phyloP scores from a whole-genome alignment of 352 stramenopile genomes.

The Phytophthora ohioensis region DNA sequence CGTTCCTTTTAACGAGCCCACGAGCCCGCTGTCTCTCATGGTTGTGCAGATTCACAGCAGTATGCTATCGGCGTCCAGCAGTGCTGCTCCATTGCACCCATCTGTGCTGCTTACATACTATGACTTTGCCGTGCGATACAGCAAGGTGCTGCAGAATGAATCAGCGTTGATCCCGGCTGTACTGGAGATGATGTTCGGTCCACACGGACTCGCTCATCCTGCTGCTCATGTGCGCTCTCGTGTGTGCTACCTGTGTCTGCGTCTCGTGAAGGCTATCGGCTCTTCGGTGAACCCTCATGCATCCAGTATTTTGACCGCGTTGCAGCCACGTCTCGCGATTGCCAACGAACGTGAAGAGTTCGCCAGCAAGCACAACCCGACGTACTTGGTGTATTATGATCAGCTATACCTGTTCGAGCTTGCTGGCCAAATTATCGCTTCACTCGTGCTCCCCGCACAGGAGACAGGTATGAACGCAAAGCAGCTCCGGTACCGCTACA shows the following conservation, averaged over 20 bases:
- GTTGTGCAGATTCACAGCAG: slow-evolving; percentile 73
- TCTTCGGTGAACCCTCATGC: slow-evolving; percentile 78
- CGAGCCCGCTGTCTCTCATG: slow-evolving; percentile 73
- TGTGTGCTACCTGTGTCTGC: slow-evolving; percentile 86
- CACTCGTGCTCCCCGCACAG: slow-evolving; percentile 42
- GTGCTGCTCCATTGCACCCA: slow-evolving; percentile 42
- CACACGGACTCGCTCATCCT: slow-evolving; percentile 71
- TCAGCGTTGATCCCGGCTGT: slow-evolving; percentile 68
- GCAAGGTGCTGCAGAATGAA: slow-evolving; percentile 73
- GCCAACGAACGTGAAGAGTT: slow-evolving; percentile 49
- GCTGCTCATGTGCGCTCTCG: slow-evolving; percentile 73
- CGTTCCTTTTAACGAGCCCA: slow-evolving; percentile 63
- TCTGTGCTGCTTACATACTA: slow-evolving; percentile 86
- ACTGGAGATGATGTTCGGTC: slow-evolving; percentile 87
- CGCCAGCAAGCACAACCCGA: slow-evolving; percentile 50
- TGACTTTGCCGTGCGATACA: slow-evolving; percentile 83
- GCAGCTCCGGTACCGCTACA: slow-evolving; percentile 70
- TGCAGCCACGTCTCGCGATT: slow-evolving; percentile 75
- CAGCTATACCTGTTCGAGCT: slow-evolving; percentile 91
- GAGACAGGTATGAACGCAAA: slow-evolving; percentile 65
- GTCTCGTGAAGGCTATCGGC: slow-evolving; percentile 83
- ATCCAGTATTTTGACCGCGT: slow-evolving; percentile 68
- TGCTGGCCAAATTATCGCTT: slow-evolving; percentile 83
- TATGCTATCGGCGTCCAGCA: slow-evolving; percentile 54
- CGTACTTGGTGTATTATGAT: slow-evolving; percentile 74